These are phyloP conservation scores for Flaveria bidentis DNA, from an alignment of 129 eudicot genomes.

Conservation along the genomic window DNA sequence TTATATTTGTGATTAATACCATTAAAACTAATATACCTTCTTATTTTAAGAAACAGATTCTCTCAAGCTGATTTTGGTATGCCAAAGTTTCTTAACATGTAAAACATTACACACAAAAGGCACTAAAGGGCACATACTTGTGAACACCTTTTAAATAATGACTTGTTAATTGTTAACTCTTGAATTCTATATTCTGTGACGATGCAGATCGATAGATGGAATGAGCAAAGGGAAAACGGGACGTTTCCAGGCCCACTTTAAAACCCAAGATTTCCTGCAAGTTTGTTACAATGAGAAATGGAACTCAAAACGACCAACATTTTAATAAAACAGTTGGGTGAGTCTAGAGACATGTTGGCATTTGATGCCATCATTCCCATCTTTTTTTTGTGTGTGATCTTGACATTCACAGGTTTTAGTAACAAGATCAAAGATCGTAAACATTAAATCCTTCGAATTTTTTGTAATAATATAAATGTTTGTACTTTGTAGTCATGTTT, in stretches of 20 bases:
- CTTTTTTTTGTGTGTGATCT: background rate
- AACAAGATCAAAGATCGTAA: conserved; percentile 14
- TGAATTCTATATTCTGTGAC: background rate
- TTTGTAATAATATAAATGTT: conserved; percentile 8
- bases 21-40: too few relatives aligned
- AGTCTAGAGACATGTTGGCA: conserved; percentile 24
- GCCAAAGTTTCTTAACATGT: too few relatives aligned
- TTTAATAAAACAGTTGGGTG: conserved; percentile 15
- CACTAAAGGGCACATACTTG: too few relatives aligned
- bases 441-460: conserved; percentile 5
- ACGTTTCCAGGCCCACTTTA: conserved; percentile 91
- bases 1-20: too few relatives aligned
- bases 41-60: too few relatives aligned
- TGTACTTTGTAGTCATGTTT: background rate
- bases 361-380: conserved; percentile 6
- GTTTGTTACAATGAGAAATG: conserved; percentile 10
- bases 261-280: conserved; percentile 4
- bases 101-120: too few relatives aligned
- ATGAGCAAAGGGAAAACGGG: conserved; percentile 88
- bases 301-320: conserved; percentile 5
- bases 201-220: conserved; percentile 83
- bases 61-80: too few relatives aligned
- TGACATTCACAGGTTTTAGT: conserved; percentile 20
- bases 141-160: too few relatives aligned
- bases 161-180: too few relatives aligned